phyloP scores from a whole-genome alignment of 2,329 filamentous ascomycete genomes.

The Falciphora oryzae region DNA sequence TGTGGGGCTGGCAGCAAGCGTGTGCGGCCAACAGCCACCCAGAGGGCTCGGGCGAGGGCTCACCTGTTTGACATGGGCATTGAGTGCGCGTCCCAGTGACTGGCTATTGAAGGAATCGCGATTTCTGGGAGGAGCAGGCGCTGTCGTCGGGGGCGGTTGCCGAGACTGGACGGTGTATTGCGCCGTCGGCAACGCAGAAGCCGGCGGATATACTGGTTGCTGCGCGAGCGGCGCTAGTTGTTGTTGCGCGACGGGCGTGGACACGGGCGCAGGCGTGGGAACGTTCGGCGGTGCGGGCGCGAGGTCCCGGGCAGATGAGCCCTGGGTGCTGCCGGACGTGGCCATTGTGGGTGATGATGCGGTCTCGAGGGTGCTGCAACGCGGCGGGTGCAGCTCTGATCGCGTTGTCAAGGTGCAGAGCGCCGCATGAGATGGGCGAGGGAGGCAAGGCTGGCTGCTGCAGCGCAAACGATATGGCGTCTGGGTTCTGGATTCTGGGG shows the following conservation, averaged over 20 bases:
- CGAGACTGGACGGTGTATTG: too few relatives aligned
- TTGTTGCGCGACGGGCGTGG: too few relatives aligned
- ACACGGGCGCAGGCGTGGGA: too few relatives aligned
- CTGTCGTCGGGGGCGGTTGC: neutral
- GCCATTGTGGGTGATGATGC: too few relatives aligned
- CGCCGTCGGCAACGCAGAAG: constrained; percentile 7
- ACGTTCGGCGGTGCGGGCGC: too few relatives aligned
- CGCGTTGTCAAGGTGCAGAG: neutral
- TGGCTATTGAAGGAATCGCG: constrained; percentile 55
- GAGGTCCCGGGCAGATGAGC: too few relatives aligned
- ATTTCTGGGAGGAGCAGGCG: constrained; percentile 19
- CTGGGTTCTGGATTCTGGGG: too few relatives aligned
- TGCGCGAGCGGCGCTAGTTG: neutral
- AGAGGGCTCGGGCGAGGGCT: constrained; percentile 17
- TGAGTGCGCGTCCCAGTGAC: constrained; percentile 60
- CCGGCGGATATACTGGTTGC: neutral
- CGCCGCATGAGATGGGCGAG: neutral
- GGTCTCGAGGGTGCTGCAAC: too few relatives aligned
- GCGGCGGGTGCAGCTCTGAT: neutral
- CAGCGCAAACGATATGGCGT: too few relatives aligned
- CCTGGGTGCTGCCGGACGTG: too few relatives aligned
- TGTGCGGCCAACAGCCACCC: neutral
- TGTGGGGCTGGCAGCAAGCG: neutral
- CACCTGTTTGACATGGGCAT: constrained; percentile 65
- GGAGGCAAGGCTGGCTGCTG: too few relatives aligned